phyloP scores from a whole-genome alignment of 345 rosid species.

The Linum lewisii region DNA sequence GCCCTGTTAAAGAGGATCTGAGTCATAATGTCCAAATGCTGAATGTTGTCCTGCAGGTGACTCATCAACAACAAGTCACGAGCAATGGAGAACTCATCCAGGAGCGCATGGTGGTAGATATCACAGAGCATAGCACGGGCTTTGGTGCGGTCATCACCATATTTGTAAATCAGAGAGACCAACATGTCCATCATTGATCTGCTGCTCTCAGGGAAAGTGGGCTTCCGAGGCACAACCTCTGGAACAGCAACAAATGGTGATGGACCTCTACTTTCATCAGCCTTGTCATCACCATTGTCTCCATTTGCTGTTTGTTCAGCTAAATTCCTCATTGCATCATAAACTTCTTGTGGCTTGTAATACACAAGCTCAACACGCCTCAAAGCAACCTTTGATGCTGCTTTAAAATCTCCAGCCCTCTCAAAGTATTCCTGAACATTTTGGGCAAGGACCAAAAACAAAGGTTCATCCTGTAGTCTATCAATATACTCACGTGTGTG shows the following conservation, averaged over 20 bases:
- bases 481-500: conserved; percentile 87
- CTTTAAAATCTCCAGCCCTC: conserved; percentile 51
- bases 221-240: conserved; percentile 82
- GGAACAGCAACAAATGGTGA: conserved; percentile 63
- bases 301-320: conserved; percentile 53
- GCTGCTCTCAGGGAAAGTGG: conserved; percentile 75
- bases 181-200: conserved; percentile 82
- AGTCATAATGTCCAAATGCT: conserved; percentile 81
- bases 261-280: conserved; percentile 56
- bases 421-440: conserved; percentile 76
- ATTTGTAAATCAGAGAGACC: conserved; percentile 75
- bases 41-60: conserved; percentile 82
- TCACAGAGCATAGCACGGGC: conserved; percentile 98
- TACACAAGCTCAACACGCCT: conserved; percentile 74
- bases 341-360: conserved; percentile 90
- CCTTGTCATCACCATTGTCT: conserved; percentile 29
- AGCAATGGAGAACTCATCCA: conserved; percentile 60
- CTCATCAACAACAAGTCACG: conserved; percentile 91
- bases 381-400: conserved; percentile 79
- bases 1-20: conserved; percentile 93
- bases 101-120: conserved; percentile 81
- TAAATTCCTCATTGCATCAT: conserved; percentile 91
- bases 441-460: conserved; percentile 77
- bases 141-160: conserved; percentile 93
- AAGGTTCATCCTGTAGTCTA: conserved; percentile 83